Evolutionary conservation across 1,284 basidiomycete genomes (phyloP).

Genomic region (Rhodotorula sp.): DNA sequence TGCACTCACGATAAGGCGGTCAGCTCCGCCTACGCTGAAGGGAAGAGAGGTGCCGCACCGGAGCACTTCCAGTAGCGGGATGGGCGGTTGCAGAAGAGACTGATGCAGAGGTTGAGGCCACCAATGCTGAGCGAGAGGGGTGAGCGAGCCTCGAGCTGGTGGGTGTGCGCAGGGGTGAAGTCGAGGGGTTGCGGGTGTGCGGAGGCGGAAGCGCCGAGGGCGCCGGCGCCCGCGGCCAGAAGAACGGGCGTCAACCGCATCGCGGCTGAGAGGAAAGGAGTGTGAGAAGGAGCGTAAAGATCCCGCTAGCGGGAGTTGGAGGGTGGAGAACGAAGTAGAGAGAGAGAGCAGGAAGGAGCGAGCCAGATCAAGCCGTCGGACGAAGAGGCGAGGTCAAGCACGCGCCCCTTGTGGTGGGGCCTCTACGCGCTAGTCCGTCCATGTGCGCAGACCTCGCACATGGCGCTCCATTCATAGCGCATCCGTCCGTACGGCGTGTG

Average conservation of each 20-base stretch:
- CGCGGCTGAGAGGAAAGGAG: not conserved
- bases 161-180: not conserved
- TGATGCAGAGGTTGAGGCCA: conserved; percentile 1
- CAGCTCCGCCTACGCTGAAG: accelerated
- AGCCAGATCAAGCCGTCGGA: not conserved
- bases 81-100: conserved; percentile 1
- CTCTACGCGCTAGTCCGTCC: no score
- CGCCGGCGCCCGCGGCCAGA: not conserved
- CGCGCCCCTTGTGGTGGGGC: not conserved
- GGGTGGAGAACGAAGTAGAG: not conserved
- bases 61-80: conserved; percentile 1
- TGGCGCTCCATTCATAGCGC: no score
- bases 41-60: not conserved
- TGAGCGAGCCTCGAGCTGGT: not conserved
- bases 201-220: not conserved
- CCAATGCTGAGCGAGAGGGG: not conserved
- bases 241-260: conserved; percentile 7
- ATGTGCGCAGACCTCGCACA: no score
- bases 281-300: conserved; percentile 3
- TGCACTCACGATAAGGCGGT: no score
- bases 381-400: not conserved
- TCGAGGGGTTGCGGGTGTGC: not conserved
- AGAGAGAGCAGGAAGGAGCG: not conserved
- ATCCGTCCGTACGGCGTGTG: no score
- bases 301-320: no score